These are phyloP conservation scores for Pleoardoris graminearum DNA, from an alignment of 2,329 filamentous ascomycete genomes.

Conservation along the genomic window DNA sequence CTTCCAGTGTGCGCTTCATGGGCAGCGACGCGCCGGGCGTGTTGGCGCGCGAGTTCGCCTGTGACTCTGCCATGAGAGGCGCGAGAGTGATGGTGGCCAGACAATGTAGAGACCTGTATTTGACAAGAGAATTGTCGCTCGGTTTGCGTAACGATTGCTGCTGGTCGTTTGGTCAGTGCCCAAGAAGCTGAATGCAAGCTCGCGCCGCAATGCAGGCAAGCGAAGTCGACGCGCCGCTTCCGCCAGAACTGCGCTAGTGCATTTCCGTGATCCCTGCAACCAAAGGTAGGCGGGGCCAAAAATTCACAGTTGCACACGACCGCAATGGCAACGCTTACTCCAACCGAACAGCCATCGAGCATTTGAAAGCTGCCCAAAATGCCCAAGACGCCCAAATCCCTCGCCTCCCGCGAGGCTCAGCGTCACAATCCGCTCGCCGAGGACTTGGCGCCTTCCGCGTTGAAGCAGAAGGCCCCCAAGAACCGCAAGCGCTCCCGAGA, in stretches of 20 bases:
- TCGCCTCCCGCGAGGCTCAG: conserved; percentile 61
- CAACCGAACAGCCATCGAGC: not conserved
- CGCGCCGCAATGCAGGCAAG: conserved; percentile 1
- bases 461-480: conserved; percentile 68
- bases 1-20: conserved; percentile 68
- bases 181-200: too few relatives aligned
- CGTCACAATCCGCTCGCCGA: conserved; percentile 91
- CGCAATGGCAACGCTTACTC: not conserved
- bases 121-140: not conserved
- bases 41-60: conserved; percentile 40
- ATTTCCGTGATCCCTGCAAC: not conserved
- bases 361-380: too few relatives aligned
- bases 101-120: not conserved
- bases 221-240: not conserved
- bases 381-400: conserved; percentile 73
- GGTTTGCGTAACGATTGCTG: not conserved
- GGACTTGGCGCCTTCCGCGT: conserved; percentile 75
- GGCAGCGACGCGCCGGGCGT: conserved; percentile 49
- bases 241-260: conserved; percentile 1
- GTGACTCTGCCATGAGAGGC: conserved; percentile 41
- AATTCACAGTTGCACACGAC: conserved; percentile 9
- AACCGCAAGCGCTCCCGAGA: conserved; percentile 61
- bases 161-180: too few relatives aligned
- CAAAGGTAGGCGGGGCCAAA: conserved; percentile 7
- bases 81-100: not conserved